phyloP scores from a whole-genome alignment of 352 stramenopile species.

The Phytophthora macrochlamydospora region DNA sequence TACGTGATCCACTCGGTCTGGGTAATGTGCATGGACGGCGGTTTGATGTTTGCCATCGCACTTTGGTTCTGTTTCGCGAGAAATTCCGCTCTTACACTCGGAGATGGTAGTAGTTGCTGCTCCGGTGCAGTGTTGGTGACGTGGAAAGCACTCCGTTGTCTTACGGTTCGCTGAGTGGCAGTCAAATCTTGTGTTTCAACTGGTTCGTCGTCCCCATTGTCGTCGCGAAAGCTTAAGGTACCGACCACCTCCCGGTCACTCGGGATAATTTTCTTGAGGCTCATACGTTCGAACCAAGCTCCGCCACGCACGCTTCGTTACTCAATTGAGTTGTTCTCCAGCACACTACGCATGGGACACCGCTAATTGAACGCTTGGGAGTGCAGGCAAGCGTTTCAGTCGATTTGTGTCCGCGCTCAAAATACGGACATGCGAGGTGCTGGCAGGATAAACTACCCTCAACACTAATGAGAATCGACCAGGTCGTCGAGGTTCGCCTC shows the following conservation, averaged over 20 bases:
- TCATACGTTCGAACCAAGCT: constrained; percentile 10
- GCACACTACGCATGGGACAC: no score
- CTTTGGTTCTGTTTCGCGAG: constrained; percentile 17
- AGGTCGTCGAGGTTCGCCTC: constrained; percentile 5
- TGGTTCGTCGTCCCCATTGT: constrained; percentile 12
- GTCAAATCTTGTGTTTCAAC: constrained; percentile 4
- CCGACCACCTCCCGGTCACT: background rate
- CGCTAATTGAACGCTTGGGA: no score
- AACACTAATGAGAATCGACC: background rate
- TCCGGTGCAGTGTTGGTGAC: constrained; percentile 20
- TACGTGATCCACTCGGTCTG: constrained; percentile 42
- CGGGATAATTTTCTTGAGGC: constrained; percentile 25
- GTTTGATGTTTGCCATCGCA: constrained; percentile 11
- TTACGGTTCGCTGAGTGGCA: constrained; percentile 5
- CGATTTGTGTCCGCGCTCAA: no score
- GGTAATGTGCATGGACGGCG: constrained; percentile 27
- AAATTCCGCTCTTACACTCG: constrained; percentile 13
- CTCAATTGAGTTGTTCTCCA: no score
- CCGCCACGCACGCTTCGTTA: no score
- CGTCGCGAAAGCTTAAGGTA: constrained; percentile 2
- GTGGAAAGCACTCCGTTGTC: constrained; percentile 20
- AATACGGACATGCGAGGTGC: no score
- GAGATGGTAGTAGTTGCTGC: constrained; percentile 5
- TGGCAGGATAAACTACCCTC: no score
- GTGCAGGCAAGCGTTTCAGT: no score